Percentiles rank a stretch among this genome's conserved stretches.
Conservation (phyloP, 805 yeast species). For the Zygotorulaspora danielsina region DNA sequence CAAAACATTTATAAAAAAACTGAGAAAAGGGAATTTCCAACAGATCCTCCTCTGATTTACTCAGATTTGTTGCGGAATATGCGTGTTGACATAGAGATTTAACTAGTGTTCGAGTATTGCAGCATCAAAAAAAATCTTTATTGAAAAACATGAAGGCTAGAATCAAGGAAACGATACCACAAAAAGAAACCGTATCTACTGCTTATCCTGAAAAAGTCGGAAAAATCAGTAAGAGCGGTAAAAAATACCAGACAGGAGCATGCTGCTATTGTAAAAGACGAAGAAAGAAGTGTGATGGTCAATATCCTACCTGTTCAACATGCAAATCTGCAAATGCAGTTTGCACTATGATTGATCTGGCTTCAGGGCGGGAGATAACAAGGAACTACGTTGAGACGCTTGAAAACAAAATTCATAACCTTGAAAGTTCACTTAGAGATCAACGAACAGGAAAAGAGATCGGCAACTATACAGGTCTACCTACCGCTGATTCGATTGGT, state of each 20-base stretch:
- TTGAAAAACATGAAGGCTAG: not conserved
- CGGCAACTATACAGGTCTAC: not conserved
- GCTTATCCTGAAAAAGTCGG: not conserved
- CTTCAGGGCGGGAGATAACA: constrained; percentile 46
- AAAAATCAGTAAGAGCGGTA: constrained; percentile 13
- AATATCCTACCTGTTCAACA: constrained; percentile 44
- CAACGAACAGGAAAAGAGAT: constrained; percentile 2
- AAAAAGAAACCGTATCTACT: not conserved
- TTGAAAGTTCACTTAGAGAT: constrained; percentile 5
- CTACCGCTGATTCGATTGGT: not conserved
- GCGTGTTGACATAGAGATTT: too few relatives aligned
- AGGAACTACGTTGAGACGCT: constrained; percentile 43
- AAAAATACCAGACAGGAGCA: constrained; percentile 42
- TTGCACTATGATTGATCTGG: constrained; percentile 46
- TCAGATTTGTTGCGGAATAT: not conserved
- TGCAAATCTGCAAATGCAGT: constrained; percentile 41
- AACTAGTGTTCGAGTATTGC: too few relatives aligned
- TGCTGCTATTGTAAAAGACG: constrained; percentile 48
- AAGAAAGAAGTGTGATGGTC: constrained; percentile 50
- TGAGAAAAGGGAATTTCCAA: not conserved
- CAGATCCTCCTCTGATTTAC: not conserved
- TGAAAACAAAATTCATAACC: constrained; percentile 34
- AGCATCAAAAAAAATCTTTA: too few relatives aligned
- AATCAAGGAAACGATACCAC: not conserved
- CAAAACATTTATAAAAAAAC: not conserved